Evolutionary conservation across 78 protist genomes (phyloP).

Genomic region (Isochrysis galbana): DNA sequence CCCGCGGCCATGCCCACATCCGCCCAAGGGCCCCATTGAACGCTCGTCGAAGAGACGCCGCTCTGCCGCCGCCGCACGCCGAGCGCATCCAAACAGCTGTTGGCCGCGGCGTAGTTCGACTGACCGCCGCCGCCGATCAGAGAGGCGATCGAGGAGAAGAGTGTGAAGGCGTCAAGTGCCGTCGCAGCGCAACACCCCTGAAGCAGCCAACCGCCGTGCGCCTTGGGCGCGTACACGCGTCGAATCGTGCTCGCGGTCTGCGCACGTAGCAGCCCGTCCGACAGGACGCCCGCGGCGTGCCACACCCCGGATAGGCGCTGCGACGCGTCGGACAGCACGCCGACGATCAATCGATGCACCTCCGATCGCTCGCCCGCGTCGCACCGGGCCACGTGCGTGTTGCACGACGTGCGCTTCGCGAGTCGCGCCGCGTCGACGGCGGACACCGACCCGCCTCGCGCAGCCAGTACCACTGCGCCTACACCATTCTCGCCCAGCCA

Average conservation of each 20-base stretch:
- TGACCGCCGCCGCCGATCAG: conserved; percentile 42
- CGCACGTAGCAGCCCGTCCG: conserved; percentile 4
- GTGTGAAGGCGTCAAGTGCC: neutral
- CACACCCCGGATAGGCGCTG: neutral
- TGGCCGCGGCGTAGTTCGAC: conserved; percentile 42
- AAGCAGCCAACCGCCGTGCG: neutral
- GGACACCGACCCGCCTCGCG: neutral
- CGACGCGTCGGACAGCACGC: neutral
- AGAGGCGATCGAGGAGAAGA: conserved; percentile 38
- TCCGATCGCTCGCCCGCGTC: neutral
- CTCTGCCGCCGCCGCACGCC: neutral
- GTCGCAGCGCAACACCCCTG: neutral
- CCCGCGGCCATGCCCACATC: conserved; percentile 43
- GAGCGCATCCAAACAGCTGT: conserved; percentile 29
- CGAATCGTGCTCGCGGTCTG: neutral
- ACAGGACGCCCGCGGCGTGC: conserved; percentile 40
- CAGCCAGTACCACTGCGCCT: neutral
- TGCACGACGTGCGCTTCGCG: neutral
- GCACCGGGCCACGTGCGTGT: neutral
- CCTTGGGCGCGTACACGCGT: neutral
- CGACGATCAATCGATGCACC: neutral
- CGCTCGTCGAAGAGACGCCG: neutral
- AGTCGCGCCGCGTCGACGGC: neutral
- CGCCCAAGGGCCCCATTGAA: conserved; percentile 43
- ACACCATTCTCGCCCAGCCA: neutral